These are phyloP conservation scores for Agrocybe pediades DNA, from an alignment of 768 basidiomycete genomes.

Conservation along the genomic window DNA sequence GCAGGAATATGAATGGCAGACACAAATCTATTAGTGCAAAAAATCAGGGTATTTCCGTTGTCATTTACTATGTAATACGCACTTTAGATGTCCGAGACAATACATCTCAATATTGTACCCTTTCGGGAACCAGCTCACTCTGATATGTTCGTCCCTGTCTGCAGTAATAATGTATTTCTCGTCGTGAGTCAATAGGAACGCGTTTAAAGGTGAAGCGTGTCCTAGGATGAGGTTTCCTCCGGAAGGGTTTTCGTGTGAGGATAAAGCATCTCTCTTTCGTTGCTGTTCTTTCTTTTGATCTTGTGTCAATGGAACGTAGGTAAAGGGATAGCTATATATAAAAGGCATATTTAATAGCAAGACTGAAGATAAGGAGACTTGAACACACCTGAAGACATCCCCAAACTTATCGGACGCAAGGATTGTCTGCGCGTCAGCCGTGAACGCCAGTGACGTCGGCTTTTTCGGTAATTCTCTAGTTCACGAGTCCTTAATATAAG, in stretches of 20 bases:
- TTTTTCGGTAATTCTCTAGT: slow-evolving; percentile 82
- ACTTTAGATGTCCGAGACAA: slow-evolving; percentile 86
- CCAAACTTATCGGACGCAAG: slow-evolving; percentile 94
- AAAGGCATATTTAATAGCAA: background rate
- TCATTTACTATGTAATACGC: slow-evolving; percentile 22
- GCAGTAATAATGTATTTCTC: slow-evolving; percentile 82
- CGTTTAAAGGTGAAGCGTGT: slow-evolving; percentile 84
- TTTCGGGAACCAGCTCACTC: slow-evolving; percentile 87
- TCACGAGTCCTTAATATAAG: background rate
- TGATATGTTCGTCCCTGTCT: slow-evolving; percentile 94
- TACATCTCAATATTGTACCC: slow-evolving; percentile 86
- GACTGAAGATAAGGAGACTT: no score
- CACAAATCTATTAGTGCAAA: slow-evolving; percentile 63
- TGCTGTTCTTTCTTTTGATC: slow-evolving; percentile 24
- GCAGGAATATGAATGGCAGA: slow-evolving; percentile 76
- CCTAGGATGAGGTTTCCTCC: slow-evolving; percentile 76
- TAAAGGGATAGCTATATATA: slow-evolving; percentile 59
- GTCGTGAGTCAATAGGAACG: slow-evolving; percentile 66
- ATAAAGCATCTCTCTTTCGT: slow-evolving; percentile 37
- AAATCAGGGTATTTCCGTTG: background rate
- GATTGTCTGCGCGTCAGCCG: slow-evolving; percentile 61
- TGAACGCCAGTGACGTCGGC: slow-evolving; percentile 70
- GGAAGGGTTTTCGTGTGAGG: slow-evolving; percentile 72
- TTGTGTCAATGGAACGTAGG: slow-evolving; percentile 31
- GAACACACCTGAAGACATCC: slow-evolving; percentile 77